Conservation (phyloP, 345 rosid species). For the Bruguiera parviflora region DNA sequence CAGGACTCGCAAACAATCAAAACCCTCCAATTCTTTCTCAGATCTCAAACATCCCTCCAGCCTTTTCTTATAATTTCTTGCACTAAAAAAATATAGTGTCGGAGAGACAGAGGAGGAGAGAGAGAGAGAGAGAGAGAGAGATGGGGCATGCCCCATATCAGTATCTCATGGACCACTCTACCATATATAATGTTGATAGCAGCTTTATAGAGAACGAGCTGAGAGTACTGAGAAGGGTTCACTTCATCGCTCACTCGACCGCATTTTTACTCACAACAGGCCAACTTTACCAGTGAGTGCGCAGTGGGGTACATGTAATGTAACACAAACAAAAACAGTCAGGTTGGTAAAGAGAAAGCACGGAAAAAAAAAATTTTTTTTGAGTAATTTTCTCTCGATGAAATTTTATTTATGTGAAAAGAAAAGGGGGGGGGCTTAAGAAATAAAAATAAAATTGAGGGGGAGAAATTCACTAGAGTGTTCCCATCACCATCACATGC, state of each 20-base stretch:
- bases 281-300: constrained; percentile 41
- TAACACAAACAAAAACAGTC: constrained; percentile 7
- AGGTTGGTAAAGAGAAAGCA: not conserved
- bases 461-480: constrained; percentile 6
- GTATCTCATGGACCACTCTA: constrained; percentile 53
- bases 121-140: constrained; percentile 9
- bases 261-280: constrained; percentile 24
- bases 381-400: not conserved
- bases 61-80: not conserved
- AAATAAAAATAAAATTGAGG: not conserved
- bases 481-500: constrained; percentile 43
- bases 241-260: constrained; percentile 19
- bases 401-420: not conserved
- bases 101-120: constrained; percentile 5
- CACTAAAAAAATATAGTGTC: constrained; percentile 8
- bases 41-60: constrained; percentile 24
- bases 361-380: not conserved
- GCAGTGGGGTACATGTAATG: constrained; percentile 36
- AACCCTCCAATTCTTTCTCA: constrained; percentile 17
- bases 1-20: constrained; percentile 30
- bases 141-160: constrained; percentile 25
- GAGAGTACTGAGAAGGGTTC: constrained; percentile 32
- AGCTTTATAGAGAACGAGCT: constrained; percentile 49
- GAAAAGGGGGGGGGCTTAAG: no score
- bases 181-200: constrained; percentile 32